Base-by-base conservation (phyloP, 2,329 filamentous ascomycete species). In the Pseudocercospora crystallina region DNA sequence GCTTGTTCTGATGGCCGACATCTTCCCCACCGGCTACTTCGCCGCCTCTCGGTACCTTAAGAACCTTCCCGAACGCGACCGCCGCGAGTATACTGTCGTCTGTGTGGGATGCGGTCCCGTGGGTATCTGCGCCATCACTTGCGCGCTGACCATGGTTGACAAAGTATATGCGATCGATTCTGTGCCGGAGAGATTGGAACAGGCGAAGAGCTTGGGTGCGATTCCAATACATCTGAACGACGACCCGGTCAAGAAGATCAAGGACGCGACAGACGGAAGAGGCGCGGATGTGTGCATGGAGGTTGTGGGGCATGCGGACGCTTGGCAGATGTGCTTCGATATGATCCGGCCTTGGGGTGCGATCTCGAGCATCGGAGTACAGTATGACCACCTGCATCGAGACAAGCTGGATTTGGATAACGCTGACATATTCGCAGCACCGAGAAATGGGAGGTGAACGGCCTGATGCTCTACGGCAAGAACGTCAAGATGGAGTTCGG, bases 1-100 rank as follows among this genome's bases (percentile, higher is more conserved):
- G 32, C 77, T 95, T 42, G 83, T 95, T 5, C 79, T 96, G 20
- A 95, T 96, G 90, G 51, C 89, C 12, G 90, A 96, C 66, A 95
- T 96, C 62, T 95, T 94, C 70, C 90, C 90, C 29, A 80, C 76
- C 0, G 88, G 91, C 7, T 95, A 83, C 72, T 95, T 91, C 61
- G 90, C 89, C 5, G 88, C 88, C 4, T 79, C 80, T 50, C 94
- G 90, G 64, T 91, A 84, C 5, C 86, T 95, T 69, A 81, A 81
- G 50, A 73, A 85, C 64, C 76, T 85, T 34, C 76, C 72, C 11
- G 63, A 65, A 11, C 77, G 83, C 54, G 77, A 84, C 49, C 80
- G 85, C 44, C 71, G 76, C 13, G 81, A 89, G 40, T 81, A 84
- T 53, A 88, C 85, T 0, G 84, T 90, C 0, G 87, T 95, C 1